These are phyloP conservation scores for Eucalyptus virginea DNA, from an alignment of 345 rosid species.

Conservation along the genomic window DNA sequence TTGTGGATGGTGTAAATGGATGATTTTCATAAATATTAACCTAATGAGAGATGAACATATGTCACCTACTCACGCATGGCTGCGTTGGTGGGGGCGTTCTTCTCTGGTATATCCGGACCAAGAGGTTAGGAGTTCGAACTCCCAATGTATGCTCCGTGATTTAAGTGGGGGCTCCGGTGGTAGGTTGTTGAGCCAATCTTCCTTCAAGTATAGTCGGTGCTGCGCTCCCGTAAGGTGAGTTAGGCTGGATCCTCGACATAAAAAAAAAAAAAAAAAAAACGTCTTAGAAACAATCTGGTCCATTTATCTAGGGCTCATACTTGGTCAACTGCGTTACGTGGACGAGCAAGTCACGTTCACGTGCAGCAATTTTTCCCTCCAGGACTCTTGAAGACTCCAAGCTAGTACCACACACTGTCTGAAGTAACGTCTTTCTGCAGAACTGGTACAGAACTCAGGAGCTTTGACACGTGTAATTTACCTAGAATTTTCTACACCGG, in stretches of 20 bases:
- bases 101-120: too few species aligned
- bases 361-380: neutral
- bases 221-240: fast-evolving
- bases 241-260: too few species aligned
- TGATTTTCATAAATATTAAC: neutral
- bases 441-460: neutral
- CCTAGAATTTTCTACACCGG: neutral
- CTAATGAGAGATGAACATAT: neutral
- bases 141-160: too few species aligned
- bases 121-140: too few species aligned
- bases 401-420: neutral
- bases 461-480: neutral
- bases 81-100: fast-evolving
- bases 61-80: neutral
- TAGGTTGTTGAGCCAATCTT: too few species aligned
- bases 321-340: neutral
- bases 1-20: neutral
- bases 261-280: fast-evolving
- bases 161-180: too few species aligned
- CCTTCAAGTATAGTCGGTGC: fast-evolving
- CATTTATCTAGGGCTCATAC: neutral
- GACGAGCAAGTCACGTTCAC: neutral
- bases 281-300: neutral
- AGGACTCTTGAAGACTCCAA: neutral
- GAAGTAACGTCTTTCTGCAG: neutral